Evolutionary conservation across 2,329 filamentous ascomycete species (phyloP).

Genomic region (Aspergillus intermedius): DNA sequence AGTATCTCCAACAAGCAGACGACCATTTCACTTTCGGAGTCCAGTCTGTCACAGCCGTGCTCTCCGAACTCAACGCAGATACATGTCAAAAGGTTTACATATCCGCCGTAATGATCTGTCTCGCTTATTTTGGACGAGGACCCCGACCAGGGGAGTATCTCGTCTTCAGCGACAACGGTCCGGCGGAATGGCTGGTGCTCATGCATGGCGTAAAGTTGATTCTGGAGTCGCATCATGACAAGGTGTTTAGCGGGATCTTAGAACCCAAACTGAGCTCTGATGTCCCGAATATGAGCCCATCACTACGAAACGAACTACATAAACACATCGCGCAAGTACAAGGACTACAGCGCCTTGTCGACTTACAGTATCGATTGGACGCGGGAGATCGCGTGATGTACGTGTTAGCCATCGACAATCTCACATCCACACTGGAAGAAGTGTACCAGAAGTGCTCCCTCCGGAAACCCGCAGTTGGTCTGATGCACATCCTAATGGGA

Average conservation of each 20-base stretch:
- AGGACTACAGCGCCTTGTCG: constrained; percentile 9
- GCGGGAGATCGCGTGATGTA: constrained; percentile 4
- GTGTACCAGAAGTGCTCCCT: constrained; percentile 11
- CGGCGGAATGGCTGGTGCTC: constrained; percentile 27
- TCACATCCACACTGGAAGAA: constrained; percentile 12
- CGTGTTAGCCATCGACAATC: constrained; percentile 4
- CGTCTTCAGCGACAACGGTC: constrained; percentile 23
- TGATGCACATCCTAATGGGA: constrained; percentile 23
- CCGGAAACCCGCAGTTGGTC: constrained; percentile 4
- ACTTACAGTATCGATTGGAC: constrained; percentile 1
- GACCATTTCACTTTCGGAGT: constrained; percentile 31
- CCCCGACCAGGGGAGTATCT: constrained; percentile 26
- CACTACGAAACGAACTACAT: constrained; percentile 11
- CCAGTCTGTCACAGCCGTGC: constrained; percentile 23
- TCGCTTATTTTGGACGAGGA: constrained; percentile 28
- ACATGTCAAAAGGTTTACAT: constrained; percentile 31
- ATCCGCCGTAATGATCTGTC: constrained; percentile 25
- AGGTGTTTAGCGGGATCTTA: constrained; percentile 23
- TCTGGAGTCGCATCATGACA: constrained; percentile 7
- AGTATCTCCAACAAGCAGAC: constrained; percentile 24
- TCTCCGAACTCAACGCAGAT: constrained; percentile 17
- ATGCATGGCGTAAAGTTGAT: constrained; percentile 26
- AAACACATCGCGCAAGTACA: constrained; percentile 11
- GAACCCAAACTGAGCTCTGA: constrained; percentile 1
- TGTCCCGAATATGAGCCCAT: constrained; percentile 2